Conservation (phyloP, 1,284 basidiomycete species). For the Cutaneotrichosporon cutaneum region DNA sequence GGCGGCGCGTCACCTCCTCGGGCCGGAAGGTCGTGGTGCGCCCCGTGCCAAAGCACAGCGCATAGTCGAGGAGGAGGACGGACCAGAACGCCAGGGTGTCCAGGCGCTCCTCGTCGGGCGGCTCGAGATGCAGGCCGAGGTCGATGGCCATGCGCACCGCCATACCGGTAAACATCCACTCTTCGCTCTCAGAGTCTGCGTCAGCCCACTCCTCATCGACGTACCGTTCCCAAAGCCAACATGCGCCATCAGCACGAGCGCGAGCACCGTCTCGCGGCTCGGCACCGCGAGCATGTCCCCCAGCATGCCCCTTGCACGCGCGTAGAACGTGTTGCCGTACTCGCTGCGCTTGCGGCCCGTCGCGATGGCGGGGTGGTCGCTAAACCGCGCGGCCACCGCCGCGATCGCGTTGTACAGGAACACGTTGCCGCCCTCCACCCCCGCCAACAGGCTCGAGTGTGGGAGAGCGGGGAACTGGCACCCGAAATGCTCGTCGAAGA, state of each 20-base stretch:
- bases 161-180: constrained; percentile 36
- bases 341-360: constrained; percentile 18
- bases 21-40: constrained; percentile 33
- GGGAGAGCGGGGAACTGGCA: constrained; percentile 31
- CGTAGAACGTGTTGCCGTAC: constrained; percentile 12
- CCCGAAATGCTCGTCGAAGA: constrained; percentile 32
- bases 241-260: constrained; percentile 28
- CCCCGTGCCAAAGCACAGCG: constrained; percentile 32
- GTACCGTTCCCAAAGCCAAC: constrained; percentile 34
- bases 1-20: constrained; percentile 31
- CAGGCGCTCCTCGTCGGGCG: constrained; percentile 24
- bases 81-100: constrained; percentile 39
- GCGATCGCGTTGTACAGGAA: constrained; percentile 34
- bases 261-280: constrained; percentile 33
- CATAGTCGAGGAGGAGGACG: constrained; percentile 33
- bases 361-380: constrained; percentile 30
- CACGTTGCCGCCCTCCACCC: too few species aligned
- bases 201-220: constrained; percentile 6
- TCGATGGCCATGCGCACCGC: constrained; percentile 39
- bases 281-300: constrained; percentile 33
- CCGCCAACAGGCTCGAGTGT: constrained; percentile 12
- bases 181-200: constrained; percentile 34
- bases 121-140: constrained; percentile 31
- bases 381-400: constrained; percentile 33
- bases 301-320: constrained; percentile 29